phyloP scores from a whole-genome alignment of 495 filamentous ascomycete genomes.

The Xylaria telfairii region DNA sequence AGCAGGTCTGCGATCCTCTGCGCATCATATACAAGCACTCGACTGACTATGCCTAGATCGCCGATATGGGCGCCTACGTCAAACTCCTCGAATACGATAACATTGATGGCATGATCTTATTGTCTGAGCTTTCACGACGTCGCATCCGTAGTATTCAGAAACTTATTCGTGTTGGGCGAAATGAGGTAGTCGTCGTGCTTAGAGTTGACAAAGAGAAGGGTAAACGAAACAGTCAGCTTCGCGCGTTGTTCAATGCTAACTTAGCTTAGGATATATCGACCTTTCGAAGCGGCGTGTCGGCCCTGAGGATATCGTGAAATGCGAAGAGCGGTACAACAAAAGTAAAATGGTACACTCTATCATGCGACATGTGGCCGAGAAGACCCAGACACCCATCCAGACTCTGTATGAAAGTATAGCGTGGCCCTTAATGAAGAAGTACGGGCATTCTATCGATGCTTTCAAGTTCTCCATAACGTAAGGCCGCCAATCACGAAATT shows the following conservation, averaged over 20 bases:
- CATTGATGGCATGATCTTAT: conserved; percentile 99
- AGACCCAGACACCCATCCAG: conserved; percentile 91
- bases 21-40: neutral
- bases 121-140: conserved; percentile 92
- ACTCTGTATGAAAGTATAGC: conserved; percentile 89
- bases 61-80: conserved; percentile 99
- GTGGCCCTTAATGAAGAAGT: conserved; percentile 97
- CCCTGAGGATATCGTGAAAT: conserved; percentile 95
- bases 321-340: conserved; percentile 99
- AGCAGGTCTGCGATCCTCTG: conserved; percentile 68
- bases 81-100: conserved; percentile 99
- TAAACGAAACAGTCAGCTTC: conserved; percentile 40
- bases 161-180: conserved; percentile 94
- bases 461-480: conserved; percentile 99
- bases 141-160: conserved; percentile 99
- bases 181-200: conserved; percentile 97
- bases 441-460: conserved; percentile 93
- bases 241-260: conserved; percentile 26
- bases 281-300: conserved; percentile 97
- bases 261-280: conserved; percentile 84
- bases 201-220: conserved; percentile 99
- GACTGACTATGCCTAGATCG: conserved; percentile 68
- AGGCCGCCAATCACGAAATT: conserved; percentile 31
- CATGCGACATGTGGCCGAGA: conserved; percentile 97
- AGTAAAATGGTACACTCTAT: conserved; percentile 98